phyloP scores from a whole-genome alignment of 768 basidiomycete species.

The Amanita muscaria region DNA sequence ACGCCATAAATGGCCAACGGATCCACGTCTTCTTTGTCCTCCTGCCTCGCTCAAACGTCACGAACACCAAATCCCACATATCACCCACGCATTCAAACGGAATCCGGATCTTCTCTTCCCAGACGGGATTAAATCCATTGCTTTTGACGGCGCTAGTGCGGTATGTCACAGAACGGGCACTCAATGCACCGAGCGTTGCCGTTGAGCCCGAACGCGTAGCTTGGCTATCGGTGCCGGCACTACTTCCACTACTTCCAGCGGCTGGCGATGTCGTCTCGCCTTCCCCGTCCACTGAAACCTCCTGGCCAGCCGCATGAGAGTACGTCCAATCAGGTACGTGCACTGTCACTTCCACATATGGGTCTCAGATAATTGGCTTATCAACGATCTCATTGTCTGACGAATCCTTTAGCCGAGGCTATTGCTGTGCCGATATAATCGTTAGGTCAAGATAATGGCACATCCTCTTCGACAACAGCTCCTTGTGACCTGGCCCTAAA shows the following conservation, averaged over 20 bases:
- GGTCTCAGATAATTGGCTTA: conserved; percentile 44
- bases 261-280: too few species aligned
- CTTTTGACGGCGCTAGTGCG: conserved; percentile 70
- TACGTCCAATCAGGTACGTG: conserved; percentile 71
- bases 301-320: too few species aligned
- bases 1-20: conserved; percentile 72
- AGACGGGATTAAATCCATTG: conserved; percentile 91
- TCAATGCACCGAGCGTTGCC: conserved; percentile 24
- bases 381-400: conserved; percentile 57
- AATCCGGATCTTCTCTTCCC: conserved; percentile 65
- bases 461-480: conserved; percentile 17
- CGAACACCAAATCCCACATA: conserved; percentile 82
- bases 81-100: conserved; percentile 71
- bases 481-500: conserved; percentile 8
- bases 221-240: too few species aligned
- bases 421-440: conserved; percentile 81
- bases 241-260: too few species aligned
- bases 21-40: conserved; percentile 44
- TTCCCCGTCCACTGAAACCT: too few species aligned
- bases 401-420: conserved; percentile 69
- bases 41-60: conserved; percentile 68
- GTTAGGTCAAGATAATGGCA: conserved; percentile 42
- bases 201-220: conserved; percentile 8
- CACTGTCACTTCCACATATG: conserved; percentile 61
- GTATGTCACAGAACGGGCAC: conserved; percentile 26